Evolutionary conservation across 2,329 filamentous ascomycete genomes (phyloP).

Genomic region (Phialophora chinensis): DNA sequence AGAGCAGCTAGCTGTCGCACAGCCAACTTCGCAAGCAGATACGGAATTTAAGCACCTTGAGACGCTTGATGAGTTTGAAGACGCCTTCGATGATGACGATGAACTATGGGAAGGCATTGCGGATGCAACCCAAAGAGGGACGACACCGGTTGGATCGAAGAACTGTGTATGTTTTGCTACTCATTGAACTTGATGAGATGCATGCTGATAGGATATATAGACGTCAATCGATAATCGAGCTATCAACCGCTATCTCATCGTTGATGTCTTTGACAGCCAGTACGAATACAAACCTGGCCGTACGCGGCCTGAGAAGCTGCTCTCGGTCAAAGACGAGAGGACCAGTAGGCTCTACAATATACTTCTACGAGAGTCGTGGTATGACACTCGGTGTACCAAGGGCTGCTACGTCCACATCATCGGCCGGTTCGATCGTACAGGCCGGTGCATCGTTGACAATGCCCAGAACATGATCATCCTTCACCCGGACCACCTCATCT

Average conservation of each 20-base stretch:
- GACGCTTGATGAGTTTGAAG: constrained; percentile 46
- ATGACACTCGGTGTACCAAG: constrained; percentile 74
- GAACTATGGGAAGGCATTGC: constrained; percentile 77
- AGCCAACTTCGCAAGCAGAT: constrained; percentile 2
- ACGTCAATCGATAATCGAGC: constrained; percentile 66
- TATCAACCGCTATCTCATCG: constrained; percentile 86
- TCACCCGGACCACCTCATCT: constrained; percentile 94
- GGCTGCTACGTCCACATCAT: constrained; percentile 86
- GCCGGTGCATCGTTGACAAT: constrained; percentile 83
- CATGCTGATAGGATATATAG: constrained; percentile 72
- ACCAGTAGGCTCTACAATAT: constrained; percentile 70
- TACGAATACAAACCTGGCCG: constrained; percentile 70
- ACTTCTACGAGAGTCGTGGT: constrained; percentile 83
- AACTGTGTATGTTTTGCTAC: constrained; percentile 28
- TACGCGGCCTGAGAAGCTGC: constrained; percentile 72
- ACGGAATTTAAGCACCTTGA: constrained; percentile 25
- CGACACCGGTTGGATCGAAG: constrained; percentile 64
- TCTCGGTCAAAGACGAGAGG: constrained; percentile 81
- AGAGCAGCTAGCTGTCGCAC: constrained; percentile 2
- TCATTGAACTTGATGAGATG: constrained; percentile 53
- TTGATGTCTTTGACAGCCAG: constrained; percentile 71
- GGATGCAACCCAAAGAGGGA: constrained; percentile 58
- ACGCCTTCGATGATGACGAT: constrained; percentile 72
- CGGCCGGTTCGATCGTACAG: constrained; percentile 71
- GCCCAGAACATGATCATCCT: constrained; percentile 82